Conservation (phyloP, 352 stramenopile species). For the Paralagenidium karlingii region DNA sequence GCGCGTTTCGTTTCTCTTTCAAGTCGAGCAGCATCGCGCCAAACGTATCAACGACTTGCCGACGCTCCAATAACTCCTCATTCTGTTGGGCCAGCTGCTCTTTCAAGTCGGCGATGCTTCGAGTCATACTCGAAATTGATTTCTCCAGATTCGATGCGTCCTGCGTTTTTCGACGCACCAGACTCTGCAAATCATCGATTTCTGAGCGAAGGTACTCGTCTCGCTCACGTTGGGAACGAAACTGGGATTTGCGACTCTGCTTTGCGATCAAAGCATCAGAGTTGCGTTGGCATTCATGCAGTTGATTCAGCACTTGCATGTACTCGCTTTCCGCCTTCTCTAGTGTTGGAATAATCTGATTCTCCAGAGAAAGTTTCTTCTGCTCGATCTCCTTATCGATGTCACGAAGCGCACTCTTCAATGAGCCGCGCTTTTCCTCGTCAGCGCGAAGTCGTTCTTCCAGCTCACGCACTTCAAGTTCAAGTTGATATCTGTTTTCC, state of each 20-base stretch:
- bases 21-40: constrained; percentile 37
- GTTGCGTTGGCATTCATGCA: constrained; percentile 41
- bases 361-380: constrained; percentile 32
- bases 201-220: constrained; percentile 76
- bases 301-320: constrained; percentile 67
- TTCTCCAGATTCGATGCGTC: constrained; percentile 25
- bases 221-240: constrained; percentile 86
- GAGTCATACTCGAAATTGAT: constrained; percentile 25
- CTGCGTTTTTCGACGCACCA: constrained; percentile 42
- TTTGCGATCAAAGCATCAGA: constrained; percentile 92
- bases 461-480: constrained; percentile 71
- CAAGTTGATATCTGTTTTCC: constrained; percentile 59
- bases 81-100: constrained; percentile 25
- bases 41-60: constrained; percentile 31
- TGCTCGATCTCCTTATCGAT: constrained; percentile 42
- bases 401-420: constrained; percentile 34
- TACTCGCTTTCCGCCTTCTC: constrained; percentile 42
- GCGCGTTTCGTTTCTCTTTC: constrained; percentile 67
- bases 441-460: constrained; percentile 42
- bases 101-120: constrained; percentile 27
- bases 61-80: constrained; percentile 38
- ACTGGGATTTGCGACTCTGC: constrained; percentile 92
- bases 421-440: constrained; percentile 17
- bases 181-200: constrained; percentile 47
- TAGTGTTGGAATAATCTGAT: constrained; percentile 38